These are phyloP conservation scores for Glomus cerebriforme DNA, from an alignment of 192 early-diverging fungal genomes.

Conservation along the genomic window DNA sequence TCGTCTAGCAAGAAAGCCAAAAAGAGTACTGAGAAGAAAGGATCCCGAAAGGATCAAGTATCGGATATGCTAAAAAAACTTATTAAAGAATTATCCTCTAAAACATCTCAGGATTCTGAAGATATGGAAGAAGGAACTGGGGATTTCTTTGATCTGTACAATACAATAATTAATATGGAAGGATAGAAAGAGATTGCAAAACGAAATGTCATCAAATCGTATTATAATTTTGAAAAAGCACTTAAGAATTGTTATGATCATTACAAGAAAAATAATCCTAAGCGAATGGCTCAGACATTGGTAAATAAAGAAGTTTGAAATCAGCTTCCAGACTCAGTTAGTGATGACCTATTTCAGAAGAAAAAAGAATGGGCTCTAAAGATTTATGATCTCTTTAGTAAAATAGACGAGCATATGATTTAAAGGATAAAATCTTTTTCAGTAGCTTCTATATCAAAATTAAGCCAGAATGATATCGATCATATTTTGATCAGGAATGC, in stretches of 20 bases:
- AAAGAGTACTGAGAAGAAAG: background rate
- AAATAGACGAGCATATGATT: background rate
- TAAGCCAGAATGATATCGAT: background rate
- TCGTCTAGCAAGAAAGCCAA: background rate
- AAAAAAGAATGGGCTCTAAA: too few relatives aligned
- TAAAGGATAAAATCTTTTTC: background rate
- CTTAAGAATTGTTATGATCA: background rate
- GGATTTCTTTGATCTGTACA: too few relatives aligned
- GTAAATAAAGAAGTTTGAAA: slow-evolving; percentile 12
- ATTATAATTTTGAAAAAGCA: slow-evolving; percentile 5
- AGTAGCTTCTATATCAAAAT: background rate
- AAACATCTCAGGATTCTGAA: too few relatives aligned
- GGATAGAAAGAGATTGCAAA: background rate
- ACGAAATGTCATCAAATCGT: background rate
- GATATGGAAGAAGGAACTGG: too few relatives aligned
- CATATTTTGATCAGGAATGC: background rate
- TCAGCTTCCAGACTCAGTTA: slow-evolving; percentile 5
- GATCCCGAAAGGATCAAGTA: background rate
- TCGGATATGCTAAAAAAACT: background rate
- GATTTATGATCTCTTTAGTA: too few relatives aligned
- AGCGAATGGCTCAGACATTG: slow-evolving; percentile 1
- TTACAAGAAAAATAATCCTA: slow-evolving; percentile 16
- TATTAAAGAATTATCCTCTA: background rate
- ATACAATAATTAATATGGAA: too few relatives aligned
- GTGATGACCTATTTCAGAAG: background rate